Base-by-base conservation (phyloP, 305 asterid genomes). In the Nicotiana rustica region DNA sequence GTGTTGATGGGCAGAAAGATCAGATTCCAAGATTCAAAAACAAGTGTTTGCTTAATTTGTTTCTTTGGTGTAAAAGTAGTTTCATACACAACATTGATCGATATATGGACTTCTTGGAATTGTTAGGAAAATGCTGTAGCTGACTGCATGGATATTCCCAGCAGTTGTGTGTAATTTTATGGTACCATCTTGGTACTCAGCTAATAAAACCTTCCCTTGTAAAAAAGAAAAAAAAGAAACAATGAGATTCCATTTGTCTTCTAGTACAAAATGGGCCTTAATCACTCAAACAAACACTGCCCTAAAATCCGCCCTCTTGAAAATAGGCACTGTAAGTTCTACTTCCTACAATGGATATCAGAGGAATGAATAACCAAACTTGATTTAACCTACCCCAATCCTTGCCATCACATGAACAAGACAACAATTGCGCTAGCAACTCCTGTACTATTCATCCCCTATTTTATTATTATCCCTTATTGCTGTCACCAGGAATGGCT, bases 311-410 rank as follows among this genome's bases (percentile, higher is more conserved):
- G 10, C 47, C 61, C 17, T 75, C 47, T 29, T 9, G 15, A 49
- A 3, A 29, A 52, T 75, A 75, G 1, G 44, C 80, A 29, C 4
- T 17, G 9, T 6, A n/a, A 59, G 1, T 21, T n/a, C 14, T 21
- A 47, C 21, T 47, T 71, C 61, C 61, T 71, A 47, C 1, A 47
- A 6, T 0, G 19, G 4, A 21, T 18, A 47, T 29, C 21, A 71
- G 14, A 19, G 8, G 19, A 71, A 21, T 47, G 41, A 47, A 44
- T 12, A 71, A 71, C 21, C 79, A 71, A 71, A 44, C 12, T 47
- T 47, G 41, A 47, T 38, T 47, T 68, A 14, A 71, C 19, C 61
- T 71, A 33, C 25, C 25, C 61, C 61, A 71, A 71, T 47, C 79
- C 79, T 47, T 44, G 12, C 10, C 21, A 47, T 47, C 61, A 47